A percentile compares a stretch with the other conserved stretches of the same genome.
Conservation (phyloP, 495 filamentous ascomycete species). For the Letharia lupina region DNA sequence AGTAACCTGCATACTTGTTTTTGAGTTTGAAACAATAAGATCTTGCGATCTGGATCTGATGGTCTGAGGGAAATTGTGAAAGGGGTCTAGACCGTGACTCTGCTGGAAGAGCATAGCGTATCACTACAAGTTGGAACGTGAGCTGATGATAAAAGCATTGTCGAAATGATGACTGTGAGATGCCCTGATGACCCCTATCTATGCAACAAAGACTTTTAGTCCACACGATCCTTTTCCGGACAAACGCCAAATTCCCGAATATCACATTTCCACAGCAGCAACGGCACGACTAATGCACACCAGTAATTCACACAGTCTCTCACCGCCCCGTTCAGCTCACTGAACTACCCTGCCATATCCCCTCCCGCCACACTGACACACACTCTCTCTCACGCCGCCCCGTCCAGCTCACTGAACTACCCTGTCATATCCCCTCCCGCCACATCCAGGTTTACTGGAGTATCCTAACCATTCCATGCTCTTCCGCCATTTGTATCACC, state of each 20-base stretch:
- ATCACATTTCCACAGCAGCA: not conserved
- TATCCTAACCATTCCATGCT: not conserved
- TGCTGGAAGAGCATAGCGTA: too few relatives aligned
- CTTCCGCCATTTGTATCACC: not conserved
- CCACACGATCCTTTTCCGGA: not conserved
- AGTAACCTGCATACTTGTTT: not conserved
- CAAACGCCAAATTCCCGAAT: not conserved
- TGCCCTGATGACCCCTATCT: not conserved
- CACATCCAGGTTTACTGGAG: not conserved
- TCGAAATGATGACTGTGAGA: not conserved
- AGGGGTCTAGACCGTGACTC: too few relatives aligned
- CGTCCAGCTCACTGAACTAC: conserved; percentile 1
- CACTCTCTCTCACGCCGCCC: not conserved
- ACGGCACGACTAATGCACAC: not conserved
- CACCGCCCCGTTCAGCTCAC: not conserved
- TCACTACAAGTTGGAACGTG: too few relatives aligned
- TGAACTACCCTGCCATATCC: not conserved
- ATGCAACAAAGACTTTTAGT: not conserved
- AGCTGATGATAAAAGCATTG: not conserved
- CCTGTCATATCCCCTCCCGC: not conserved
- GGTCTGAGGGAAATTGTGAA: too few relatives aligned
- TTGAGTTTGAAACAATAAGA: too few relatives aligned
- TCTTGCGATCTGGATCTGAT: too few relatives aligned
- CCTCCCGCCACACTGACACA: not conserved
- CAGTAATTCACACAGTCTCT: not conserved